These are phyloP conservation scores for Cryphonectria japonica DNA, from an alignment of 2,329 filamentous ascomycete species.

Conservation along the genomic window DNA sequence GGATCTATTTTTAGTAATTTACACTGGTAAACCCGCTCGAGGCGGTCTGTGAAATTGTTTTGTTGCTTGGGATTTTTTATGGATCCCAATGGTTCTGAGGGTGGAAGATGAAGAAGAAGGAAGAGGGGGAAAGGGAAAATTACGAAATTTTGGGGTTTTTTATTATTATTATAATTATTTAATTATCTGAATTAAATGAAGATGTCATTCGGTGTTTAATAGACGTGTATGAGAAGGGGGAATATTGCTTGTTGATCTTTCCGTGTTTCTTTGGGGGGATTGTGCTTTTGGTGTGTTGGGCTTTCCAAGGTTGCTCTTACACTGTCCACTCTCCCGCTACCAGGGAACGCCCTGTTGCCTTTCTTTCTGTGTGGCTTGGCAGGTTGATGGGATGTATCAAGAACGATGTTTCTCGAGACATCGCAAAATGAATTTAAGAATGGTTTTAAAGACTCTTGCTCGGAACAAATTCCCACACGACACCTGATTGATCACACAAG, in stretches of 20 bases:
- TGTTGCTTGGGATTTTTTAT: not conserved
- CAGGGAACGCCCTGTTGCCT: not conserved
- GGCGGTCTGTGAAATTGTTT: not conserved
- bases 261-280: not conserved
- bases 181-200: not conserved
- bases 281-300: not conserved
- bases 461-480: not conserved
- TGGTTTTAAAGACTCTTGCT: not conserved
- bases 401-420: not conserved
- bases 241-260: not conserved
- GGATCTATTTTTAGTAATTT: conserved; percentile 1
- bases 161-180: not conserved
- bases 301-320: not conserved
- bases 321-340: not conserved
- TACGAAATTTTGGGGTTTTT: not conserved
- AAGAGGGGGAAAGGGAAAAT: not conserved
- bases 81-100: not conserved
- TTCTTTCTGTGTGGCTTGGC: not conserved
- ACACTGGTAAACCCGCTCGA: not conserved
- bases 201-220: not conserved
- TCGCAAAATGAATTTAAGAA: not conserved
- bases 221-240: not conserved
- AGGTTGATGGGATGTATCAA: too few relatives aligned
- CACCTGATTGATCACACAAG: not conserved
- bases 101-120: not conserved